Conservation (phyloP, 495 filamentous ascomycete genomes). For the Hypoxylon intermedium region DNA sequence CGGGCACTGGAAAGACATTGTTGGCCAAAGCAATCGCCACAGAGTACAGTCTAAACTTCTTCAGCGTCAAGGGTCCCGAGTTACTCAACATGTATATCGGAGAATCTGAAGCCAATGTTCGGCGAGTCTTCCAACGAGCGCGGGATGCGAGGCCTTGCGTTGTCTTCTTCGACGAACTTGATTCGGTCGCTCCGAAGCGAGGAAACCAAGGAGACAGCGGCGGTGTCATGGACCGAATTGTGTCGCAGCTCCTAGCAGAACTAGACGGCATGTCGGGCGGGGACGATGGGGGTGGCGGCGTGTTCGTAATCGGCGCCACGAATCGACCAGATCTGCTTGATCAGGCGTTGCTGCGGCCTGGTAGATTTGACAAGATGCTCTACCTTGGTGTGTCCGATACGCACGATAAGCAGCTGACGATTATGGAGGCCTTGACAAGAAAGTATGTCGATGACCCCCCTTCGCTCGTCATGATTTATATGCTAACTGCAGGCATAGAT, state of each 20-base stretch:
- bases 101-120: constrained; percentile 96
- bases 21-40: constrained; percentile 98
- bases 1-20: constrained; percentile 95
- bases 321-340: constrained; percentile 95
- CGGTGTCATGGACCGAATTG: constrained; percentile 98
- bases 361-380: constrained; percentile 98
- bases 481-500: constrained; percentile 56
- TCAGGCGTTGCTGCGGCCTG: constrained; percentile 86
- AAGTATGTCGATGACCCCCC: constrained; percentile 65
- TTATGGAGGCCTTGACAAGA: constrained; percentile 90
- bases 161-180: constrained; percentile 98
- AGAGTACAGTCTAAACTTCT: constrained; percentile 98
- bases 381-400: constrained; percentile 96
- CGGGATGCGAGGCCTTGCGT: constrained; percentile 96
- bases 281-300: constrained; percentile 79
- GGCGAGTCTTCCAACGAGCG: constrained; percentile 92
- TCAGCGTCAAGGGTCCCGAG: constrained; percentile 97
- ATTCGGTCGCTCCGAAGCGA: constrained; percentile 95
- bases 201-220: constrained; percentile 98
- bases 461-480: constrained; percentile 16
- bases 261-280: constrained; percentile 97
- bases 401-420: constrained; percentile 93
- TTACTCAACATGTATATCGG: constrained; percentile 99
- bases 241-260: constrained; percentile 92
- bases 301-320: constrained; percentile 97